A percentile compares a stretch with the other conserved stretches of the same genome.
Evolutionary conservation across 2,329 filamentous ascomycete species (phyloP).

Genomic region (Trichoderma afroharzianum): DNA sequence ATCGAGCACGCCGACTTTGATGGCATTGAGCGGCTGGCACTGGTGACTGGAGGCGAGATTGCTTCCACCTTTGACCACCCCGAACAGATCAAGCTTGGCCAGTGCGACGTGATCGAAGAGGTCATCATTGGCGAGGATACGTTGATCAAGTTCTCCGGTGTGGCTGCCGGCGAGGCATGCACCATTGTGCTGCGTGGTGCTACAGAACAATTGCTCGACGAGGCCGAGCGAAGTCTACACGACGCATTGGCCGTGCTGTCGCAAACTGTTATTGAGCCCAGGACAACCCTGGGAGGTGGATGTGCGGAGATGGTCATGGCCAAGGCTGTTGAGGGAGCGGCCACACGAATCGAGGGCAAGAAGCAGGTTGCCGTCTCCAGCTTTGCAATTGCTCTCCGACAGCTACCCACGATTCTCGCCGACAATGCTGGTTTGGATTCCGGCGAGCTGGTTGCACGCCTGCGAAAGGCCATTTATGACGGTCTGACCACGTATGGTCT

Average conservation of each 20-base stretch:
- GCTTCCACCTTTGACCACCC: slow-evolving; percentile 97
- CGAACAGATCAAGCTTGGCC: slow-evolving; percentile 91
- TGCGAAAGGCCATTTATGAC: slow-evolving; percentile 92
- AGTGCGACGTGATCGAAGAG: slow-evolving; percentile 94
- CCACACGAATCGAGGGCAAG: slow-evolving; percentile 93
- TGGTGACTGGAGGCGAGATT: slow-evolving; percentile 97
- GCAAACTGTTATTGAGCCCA: slow-evolving; percentile 91
- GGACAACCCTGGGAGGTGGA: slow-evolving; percentile 89
- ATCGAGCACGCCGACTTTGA: slow-evolving; percentile 99
- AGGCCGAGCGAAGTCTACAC: slow-evolving; percentile 92
- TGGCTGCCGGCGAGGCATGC: slow-evolving; percentile 89
- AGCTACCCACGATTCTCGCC: slow-evolving; percentile 92
- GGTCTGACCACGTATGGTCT: slow-evolving; percentile 89
- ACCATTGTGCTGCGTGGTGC: slow-evolving; percentile 95
- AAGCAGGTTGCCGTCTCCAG: slow-evolving; percentile 89
- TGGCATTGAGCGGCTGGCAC: slow-evolving; percentile 87
- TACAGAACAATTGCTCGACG: slow-evolving; percentile 93
- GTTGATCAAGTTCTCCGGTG: slow-evolving; percentile 94
- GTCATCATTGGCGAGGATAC: slow-evolving; percentile 98
- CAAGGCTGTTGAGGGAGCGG: slow-evolving; percentile 91
- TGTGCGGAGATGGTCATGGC: slow-evolving; percentile 99
- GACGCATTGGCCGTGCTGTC: slow-evolving; percentile 94
- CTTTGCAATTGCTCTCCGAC: slow-evolving; percentile 83
- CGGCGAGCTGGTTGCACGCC: slow-evolving; percentile 83
- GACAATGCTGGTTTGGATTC: slow-evolving; percentile 97